These are phyloP conservation scores for Neckera pumila DNA, from an alignment of 225 moss, liverwort and hornwort species.

Conservation along the genomic window DNA sequence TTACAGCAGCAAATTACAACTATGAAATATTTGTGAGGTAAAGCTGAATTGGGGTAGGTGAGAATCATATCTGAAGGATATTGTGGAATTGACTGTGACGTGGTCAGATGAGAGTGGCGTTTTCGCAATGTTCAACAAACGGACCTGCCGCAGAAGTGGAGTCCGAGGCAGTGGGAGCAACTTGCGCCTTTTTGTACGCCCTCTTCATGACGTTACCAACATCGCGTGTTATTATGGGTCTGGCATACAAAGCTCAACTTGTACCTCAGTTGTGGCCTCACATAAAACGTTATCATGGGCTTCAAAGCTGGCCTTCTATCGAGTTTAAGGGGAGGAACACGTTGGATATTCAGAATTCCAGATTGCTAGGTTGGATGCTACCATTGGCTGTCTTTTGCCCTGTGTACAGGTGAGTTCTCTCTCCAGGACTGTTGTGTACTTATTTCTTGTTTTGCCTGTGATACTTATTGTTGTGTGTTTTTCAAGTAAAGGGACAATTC, in stretches of 20 bases:
- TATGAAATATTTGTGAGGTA: neutral
- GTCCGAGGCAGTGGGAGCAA: conserved; percentile 74
- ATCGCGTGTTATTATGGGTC: conserved; percentile 49
- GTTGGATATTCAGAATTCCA: conserved; percentile 50
- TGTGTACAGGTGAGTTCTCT: conserved; percentile 71
- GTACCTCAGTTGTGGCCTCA: conserved; percentile 92
- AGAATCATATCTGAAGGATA: neutral
- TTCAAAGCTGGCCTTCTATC: conserved; percentile 72
- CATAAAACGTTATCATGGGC: conserved; percentile 66
- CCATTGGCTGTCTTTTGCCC: conserved; percentile 91
- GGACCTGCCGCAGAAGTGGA: conserved; percentile 49
- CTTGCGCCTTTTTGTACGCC: conserved; percentile 90
- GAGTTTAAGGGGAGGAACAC: conserved; percentile 55
- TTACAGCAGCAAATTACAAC: neutral
- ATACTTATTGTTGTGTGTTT: neutral
- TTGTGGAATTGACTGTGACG: neutral
- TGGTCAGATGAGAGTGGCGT: conserved; percentile 63
- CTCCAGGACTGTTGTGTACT: neutral
- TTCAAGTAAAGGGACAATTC: neutral
- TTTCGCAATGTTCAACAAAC: conserved; percentile 43
- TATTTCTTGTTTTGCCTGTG: neutral
- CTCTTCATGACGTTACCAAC: conserved; percentile 66
- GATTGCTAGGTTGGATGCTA: conserved; percentile 88
- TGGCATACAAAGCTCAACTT: conserved; percentile 89
- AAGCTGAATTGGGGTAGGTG: neutral